Evolutionary conservation across 805 yeast species (phyloP).

Genomic region (Nematodospora valgi): DNA sequence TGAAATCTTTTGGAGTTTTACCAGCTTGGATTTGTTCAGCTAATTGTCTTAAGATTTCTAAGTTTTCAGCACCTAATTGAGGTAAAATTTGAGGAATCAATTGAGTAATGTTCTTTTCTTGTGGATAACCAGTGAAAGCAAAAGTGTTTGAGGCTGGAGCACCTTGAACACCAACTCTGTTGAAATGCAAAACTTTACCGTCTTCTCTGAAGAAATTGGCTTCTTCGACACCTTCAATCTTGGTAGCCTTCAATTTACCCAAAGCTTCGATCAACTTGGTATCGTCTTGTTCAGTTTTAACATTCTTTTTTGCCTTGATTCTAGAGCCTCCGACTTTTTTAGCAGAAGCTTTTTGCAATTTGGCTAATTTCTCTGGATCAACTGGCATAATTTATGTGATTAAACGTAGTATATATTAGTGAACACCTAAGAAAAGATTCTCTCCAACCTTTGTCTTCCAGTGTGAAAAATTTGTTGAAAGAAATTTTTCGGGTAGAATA

Average conservation of each 20-base stretch:
- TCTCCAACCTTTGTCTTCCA: not conserved
- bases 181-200: slow-evolving; percentile 93
- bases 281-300: slow-evolving; percentile 77
- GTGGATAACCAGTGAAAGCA: slow-evolving; percentile 93
- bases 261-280: slow-evolving; percentile 85
- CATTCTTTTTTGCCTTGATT: slow-evolving; percentile 82
- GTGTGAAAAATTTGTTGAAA: no score
- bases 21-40: slow-evolving; percentile 82
- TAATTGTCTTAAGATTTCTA: slow-evolving; percentile 81
- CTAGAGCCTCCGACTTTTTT: slow-evolving; percentile 82
- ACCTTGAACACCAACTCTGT: slow-evolving; percentile 94
- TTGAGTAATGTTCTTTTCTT: slow-evolving; percentile 88
- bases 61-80: slow-evolving; percentile 94
- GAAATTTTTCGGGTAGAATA: no score
- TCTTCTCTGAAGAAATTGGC: slow-evolving; percentile 97
- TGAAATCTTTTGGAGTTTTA: slow-evolving; percentile 46
- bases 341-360: slow-evolving; percentile 80
- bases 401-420: not conserved
- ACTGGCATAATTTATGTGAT: slow-evolving; percentile 56
- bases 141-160: slow-evolving; percentile 88
- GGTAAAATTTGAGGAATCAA: slow-evolving; percentile 92
- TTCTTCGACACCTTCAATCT: slow-evolving; percentile 87
- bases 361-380: slow-evolving; percentile 93
- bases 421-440: not conserved
- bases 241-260: slow-evolving; percentile 85